Base-by-base conservation (phyloP, 176 grass and related monocot species). In the Rhynchospora tenuis region DNA sequence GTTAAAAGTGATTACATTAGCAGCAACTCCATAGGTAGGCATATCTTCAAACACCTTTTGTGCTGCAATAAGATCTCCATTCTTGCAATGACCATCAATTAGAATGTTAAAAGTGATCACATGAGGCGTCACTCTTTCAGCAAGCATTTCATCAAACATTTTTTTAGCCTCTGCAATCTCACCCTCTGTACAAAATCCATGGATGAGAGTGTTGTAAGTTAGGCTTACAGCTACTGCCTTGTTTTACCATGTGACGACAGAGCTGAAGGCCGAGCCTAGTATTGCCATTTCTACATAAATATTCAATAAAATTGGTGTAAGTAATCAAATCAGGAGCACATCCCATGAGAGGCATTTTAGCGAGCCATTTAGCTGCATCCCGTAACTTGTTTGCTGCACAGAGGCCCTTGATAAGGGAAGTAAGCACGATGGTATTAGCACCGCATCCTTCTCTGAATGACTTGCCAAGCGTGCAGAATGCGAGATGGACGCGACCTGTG, bases 151-250 rank as follows among this genome's bases (percentile, higher is more conserved):
- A n/a, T n/a, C n/a, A n/a, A n/a, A n/a, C n/a, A n/a, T n/a, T 20
- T 61, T 24, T 2, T 23, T 0, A 24, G 59, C 59, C 59, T 23
- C 24, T n/a, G 0, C 19, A 20, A 61, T 24, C 15, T 23, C 29
- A 24, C 26, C 44, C 0, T 60, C 31, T 77, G 88, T 88, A 66
- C 73, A 88, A 61, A 61, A 61, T 12, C 19, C n/a, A 24, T 61
- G 59, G n/a, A 61, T 61, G 7, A 71, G 16, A 43, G 66, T 38
- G 13, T 3, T 71, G 16, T 71, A 71, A 44, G 67, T 71, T 0
- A 0, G 27, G 67, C 29, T 43, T 71, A 26, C 2, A 61, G n/a
- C 20, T 24, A 61, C 7, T 5, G 0, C 7, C n/a, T 56, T 56
- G 15, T 19, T 16, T 56, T 19, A 16, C 54, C 54, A 56, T 56